Base-by-base conservation (phyloP, 23 red algal genomes). In the Gracilaria gracilis region DNA sequence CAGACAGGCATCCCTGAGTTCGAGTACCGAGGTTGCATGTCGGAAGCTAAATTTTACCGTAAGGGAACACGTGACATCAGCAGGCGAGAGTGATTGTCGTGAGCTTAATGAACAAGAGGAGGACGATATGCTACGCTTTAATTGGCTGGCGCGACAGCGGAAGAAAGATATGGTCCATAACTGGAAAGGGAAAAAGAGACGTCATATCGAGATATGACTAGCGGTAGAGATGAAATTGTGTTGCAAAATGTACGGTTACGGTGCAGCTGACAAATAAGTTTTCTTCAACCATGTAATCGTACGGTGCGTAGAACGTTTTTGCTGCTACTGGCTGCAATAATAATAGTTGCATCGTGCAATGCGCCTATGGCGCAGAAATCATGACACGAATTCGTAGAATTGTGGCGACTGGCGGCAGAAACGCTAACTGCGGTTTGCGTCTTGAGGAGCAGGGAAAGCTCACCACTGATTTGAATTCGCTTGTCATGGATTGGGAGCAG, bases 151-250 rank as follows among this genome's bases (percentile, higher is more conserved):
- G 27, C 9, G 50, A 31, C 74, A 79, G 39, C 9, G 39, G 42
- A 79, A 79, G 50, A 50, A 57, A 31, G 37, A 79, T 39, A 79
- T 79, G 74, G 34, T 79, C 23, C 27, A 44, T 15, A 57, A 79
- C 27, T 79, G 74, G 74, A 79, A 79, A 57, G 74, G 74, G 46
- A 79, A 79, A 31, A 79, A 79, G 74, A 79, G 74, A 32, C 42
- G 50, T 28, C 74, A 79, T 24, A 24, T 79, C 31, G 74, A 79
- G 16, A 79, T 79, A 7, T 79, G 65, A 70, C 19, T 58, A 58
- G 4, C 19, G 54, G 54, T 58, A 13, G 54, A 20, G 23, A 58
- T 58, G 54, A 15, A 58, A 7, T 58, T 58, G 16, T 58, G 2
- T 58, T 58, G 16, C 19, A 46, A 46, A 46, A 46, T 46, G 42